Base-by-base conservation (phyloP, 257 asterid species). In the Solanum chiquidenum region DNA sequence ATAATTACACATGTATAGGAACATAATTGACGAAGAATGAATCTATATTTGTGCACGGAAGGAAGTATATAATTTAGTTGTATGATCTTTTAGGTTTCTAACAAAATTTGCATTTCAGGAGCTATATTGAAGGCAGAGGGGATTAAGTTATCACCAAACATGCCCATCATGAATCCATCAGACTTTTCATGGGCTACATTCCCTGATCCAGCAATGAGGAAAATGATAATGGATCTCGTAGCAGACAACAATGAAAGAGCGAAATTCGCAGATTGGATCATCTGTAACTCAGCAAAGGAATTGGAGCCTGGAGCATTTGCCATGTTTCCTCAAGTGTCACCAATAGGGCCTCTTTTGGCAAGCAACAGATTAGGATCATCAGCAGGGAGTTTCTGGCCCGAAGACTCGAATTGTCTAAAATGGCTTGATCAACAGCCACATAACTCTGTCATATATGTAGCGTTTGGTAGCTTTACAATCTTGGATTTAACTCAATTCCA, bases 391-490 rank as follows among this genome's bases (percentile, higher is more conserved):
- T 94, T 92, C 90, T 94, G 95, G 95, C 79, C 90, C 0, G 91
- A 90, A 58, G 97, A 93, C 60, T 89, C 90, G 2, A 83, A 55
- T 6, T 89, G 92, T 90, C 71, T 94, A 33, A 38, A 75, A 23
- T 93, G 95, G 97, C 97, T 94, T 1, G 93, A 94, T 85, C 90
- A 86, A 69, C 94, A 95, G 75, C 91, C 91, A 37, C 49, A 52
- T 0, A 34, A 87, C 72, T 94, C 96, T 5, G 91, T 91, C 9
- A 71, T 93, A 29, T 94, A 94, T 27, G 90, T 93, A 13, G 94
- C 96, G 29, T 94, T 93, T 46, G 97, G 97, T 4, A 95, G 96
- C 88, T 90, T 89, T 84, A 90, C 95, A 1, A 31, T 94, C 27
- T 89, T 95, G 9, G 75, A 92, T 35, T 87, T 87, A 46, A 79